These are phyloP conservation scores for Chrysosphaeria jannelii DNA, from an alignment of 2,329 filamentous ascomycete species.

Conservation along the genomic window DNA sequence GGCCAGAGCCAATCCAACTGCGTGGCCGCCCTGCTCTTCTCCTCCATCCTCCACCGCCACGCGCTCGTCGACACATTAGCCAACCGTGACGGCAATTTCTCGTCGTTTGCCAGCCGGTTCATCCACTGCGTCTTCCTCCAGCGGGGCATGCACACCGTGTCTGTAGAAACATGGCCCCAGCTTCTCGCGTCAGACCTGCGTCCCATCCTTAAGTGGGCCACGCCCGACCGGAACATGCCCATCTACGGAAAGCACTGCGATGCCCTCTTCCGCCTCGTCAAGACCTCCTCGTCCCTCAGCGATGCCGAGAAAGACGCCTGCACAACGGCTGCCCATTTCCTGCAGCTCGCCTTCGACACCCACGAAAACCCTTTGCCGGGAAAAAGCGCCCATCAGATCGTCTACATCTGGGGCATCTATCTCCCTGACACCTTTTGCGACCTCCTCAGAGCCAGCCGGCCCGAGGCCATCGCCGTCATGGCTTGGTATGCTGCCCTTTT, in stretches of 20 bases:
- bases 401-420: slow-evolving; percentile 11
- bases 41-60: slow-evolving; percentile 14
- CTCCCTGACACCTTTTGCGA: slow-evolving; percentile 9
- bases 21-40: slow-evolving; percentile 14
- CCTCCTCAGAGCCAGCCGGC: slow-evolving; percentile 9
- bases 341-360: slow-evolving; percentile 9
- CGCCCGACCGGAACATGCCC: slow-evolving; percentile 1
- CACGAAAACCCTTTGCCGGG: slow-evolving; percentile 1
- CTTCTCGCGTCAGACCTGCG: slow-evolving; percentile 10
- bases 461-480: slow-evolving; percentile 12
- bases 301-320: slow-evolving; percentile 5
- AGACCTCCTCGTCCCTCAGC: slow-evolving; percentile 2
- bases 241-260: slow-evolving; percentile 7
- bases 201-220: slow-evolving; percentile 7
- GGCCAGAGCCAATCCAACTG: slow-evolving; percentile 2
- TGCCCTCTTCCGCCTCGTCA: slow-evolving; percentile 5
- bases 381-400: slow-evolving; percentile 5
- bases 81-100: slow-evolving; percentile 11
- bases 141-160: slow-evolving; percentile 12
- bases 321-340: slow-evolving; percentile 5
- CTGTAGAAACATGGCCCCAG: slow-evolving; percentile 9
- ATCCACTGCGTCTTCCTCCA: slow-evolving; percentile 13
- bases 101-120: slow-evolving; percentile 12
- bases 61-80: slow-evolving; percentile 16
- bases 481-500: slow-evolving; percentile 14